phyloP scores from a whole-genome alignment of 1,284 basidiomycete species.

The Ceratorhiza oryzae-sativae region DNA sequence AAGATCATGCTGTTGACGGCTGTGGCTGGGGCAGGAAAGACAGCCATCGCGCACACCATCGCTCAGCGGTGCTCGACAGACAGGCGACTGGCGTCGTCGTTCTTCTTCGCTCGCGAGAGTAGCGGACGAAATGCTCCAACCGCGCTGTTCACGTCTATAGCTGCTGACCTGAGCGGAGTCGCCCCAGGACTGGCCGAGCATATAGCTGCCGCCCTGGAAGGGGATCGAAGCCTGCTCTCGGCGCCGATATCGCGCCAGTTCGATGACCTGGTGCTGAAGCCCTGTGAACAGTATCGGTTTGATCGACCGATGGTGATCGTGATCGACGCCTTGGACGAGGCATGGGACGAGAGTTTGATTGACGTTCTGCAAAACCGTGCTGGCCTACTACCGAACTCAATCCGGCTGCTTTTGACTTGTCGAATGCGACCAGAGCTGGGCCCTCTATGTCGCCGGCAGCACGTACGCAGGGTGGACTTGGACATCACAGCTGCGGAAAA shows the following conservation, averaged over 20 bases:
- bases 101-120: slow-evolving; percentile 4
- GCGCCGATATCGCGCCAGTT: not conserved
- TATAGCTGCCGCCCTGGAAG: not conserved
- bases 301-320: not conserved
- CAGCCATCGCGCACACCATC: slow-evolving; percentile 11
- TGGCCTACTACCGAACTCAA: not conserved
- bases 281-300: not conserved
- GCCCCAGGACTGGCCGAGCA: not conserved
- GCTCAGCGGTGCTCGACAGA: not conserved
- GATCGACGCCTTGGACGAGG: slow-evolving; percentile 20
- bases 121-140: not conserved
- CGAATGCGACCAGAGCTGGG: slow-evolving; percentile 4
- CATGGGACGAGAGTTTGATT: not conserved
- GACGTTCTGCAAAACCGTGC: not conserved
- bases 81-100: slow-evolving; percentile 39
- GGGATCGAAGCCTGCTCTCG: not conserved
- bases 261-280: not conserved
- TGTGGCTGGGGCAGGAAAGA: slow-evolving; percentile 43
- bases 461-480: not conserved
- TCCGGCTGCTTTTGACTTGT: slow-evolving; percentile 11
- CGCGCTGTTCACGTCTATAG: not conserved
- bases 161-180: not conserved
- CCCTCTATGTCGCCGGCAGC: not conserved
- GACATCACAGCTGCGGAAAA: not conserved
- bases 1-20: slow-evolving; percentile 33